phyloP scores from a whole-genome alignment of 164 flowering plant species.

The Magnolia officinalis region DNA sequence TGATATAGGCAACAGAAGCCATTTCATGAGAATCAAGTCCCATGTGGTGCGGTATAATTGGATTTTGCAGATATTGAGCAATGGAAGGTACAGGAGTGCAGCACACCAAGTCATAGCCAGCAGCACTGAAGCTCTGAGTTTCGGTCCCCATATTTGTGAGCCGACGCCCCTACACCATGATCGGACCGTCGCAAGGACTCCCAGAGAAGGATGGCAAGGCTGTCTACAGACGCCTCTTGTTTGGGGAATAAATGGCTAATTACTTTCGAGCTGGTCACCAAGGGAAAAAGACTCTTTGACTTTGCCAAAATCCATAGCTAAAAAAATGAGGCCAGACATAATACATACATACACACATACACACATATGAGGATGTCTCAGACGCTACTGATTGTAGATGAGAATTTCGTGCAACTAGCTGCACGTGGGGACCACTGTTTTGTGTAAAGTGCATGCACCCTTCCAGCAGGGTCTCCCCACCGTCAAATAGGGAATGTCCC shows the following conservation, averaged over 20 bases:
- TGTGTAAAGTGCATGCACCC: no score
- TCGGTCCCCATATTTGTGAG: slow-evolving; percentile 19
- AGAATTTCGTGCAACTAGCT: no score
- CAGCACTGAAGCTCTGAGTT: slow-evolving; percentile 13
- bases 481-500: no score
- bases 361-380: no score
- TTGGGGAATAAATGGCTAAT: slow-evolving; percentile 19
- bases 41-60: no score
- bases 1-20: no score
- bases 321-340: no score
- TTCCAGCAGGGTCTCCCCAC: no score
- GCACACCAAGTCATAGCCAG: slow-evolving; percentile 17
- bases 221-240: slow-evolving; percentile 11
- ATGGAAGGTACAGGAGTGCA: slow-evolving; percentile 23
- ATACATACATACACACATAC: no score
- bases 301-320: slow-evolving; percentile 10
- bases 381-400: no score
- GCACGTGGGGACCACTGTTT: no score
- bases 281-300: slow-evolving; percentile 16
- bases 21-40: no score
- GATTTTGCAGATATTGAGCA: slow-evolving; percentile 18
- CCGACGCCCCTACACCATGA: background rate
- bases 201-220: slow-evolving; percentile 19
- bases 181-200: slow-evolving; percentile 10
- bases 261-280: slow-evolving; percentile 13